A percentile compares a stretch with the other conserved stretches of the same genome.
Conservation (phyloP, 345 rosid species). For the Eucalyptus marginata region DNA sequence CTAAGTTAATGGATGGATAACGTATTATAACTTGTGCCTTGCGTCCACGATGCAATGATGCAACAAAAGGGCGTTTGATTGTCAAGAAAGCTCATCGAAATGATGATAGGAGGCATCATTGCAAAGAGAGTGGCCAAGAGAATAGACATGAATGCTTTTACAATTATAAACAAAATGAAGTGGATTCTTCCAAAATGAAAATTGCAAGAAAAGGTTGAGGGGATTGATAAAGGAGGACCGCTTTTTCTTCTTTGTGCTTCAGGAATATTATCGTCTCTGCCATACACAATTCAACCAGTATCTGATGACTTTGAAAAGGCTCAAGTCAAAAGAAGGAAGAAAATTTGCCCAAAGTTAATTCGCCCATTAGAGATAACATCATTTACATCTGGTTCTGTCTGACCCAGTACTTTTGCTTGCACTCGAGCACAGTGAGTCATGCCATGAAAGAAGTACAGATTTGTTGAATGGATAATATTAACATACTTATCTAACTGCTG, state of each 20-base stretch:
- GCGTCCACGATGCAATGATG: not conserved
- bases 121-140: not conserved
- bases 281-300: not conserved
- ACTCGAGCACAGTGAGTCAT: not conserved
- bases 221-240: not conserved
- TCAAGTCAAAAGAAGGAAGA: not conserved
- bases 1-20: not conserved
- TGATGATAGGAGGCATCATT: not conserved
- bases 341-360: not conserved
- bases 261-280: not conserved
- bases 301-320: not conserved
- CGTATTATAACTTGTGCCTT: not conserved
- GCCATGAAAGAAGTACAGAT: not conserved
- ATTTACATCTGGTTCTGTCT: not conserved
- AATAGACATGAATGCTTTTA: not conserved
- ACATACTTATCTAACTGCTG: not conserved
- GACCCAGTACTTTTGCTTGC: not conserved
- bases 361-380: not conserved
- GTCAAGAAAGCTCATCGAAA: not conserved
- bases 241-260: not conserved
- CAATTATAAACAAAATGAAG: not conserved
- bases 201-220: not conserved
- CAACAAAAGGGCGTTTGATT: not conserved
- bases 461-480: not conserved
- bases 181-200: not conserved